Evolutionary conservation across 2,329 filamentous ascomycete genomes (phyloP).

Genomic region (Podosphaera leucotricha): DNA sequence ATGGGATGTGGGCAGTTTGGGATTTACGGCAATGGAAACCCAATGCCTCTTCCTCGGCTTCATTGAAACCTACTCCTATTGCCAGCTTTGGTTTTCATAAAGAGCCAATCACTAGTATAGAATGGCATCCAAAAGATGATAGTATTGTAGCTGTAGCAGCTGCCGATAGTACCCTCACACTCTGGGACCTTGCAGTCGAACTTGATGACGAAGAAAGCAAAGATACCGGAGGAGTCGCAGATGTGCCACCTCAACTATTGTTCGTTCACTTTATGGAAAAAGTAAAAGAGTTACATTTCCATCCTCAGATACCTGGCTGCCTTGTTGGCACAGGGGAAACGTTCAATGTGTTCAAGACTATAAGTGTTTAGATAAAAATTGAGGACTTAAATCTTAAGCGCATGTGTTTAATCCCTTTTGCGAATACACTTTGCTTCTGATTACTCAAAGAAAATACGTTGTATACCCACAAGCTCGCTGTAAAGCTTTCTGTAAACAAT

Average conservation of each 20-base stretch:
- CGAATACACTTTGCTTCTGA: neutral
- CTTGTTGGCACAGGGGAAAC: conserved; percentile 75
- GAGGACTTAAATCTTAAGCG: neutral
- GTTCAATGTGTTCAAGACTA: conserved; percentile 70
- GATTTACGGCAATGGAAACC: conserved; percentile 89
- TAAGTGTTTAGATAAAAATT: conserved; percentile 36
- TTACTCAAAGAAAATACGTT: no score
- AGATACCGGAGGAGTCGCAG: conserved; percentile 67
- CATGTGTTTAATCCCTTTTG: neutral
- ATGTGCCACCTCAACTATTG: conserved; percentile 77
- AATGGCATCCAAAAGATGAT: conserved; percentile 96
- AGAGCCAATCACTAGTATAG: conserved; percentile 83
- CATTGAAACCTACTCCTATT: conserved; percentile 47
- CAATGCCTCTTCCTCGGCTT: conserved; percentile 20
- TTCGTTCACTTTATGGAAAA: conserved; percentile 94
- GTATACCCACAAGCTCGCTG: neutral
- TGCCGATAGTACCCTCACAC: conserved; percentile 77
- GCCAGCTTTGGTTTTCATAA: conserved; percentile 89
- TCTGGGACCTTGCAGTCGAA: conserved; percentile 95
- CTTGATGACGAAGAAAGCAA: conserved; percentile 90
- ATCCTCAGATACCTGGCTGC: conserved; percentile 78
- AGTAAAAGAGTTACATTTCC: conserved; percentile 94
- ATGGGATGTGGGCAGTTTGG: conserved; percentile 90
- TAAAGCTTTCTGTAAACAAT: no score
- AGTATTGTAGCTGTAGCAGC: conserved; percentile 82